phyloP scores from a whole-genome alignment of 106 monocot species.

The Iris macrosiphon region DNA sequence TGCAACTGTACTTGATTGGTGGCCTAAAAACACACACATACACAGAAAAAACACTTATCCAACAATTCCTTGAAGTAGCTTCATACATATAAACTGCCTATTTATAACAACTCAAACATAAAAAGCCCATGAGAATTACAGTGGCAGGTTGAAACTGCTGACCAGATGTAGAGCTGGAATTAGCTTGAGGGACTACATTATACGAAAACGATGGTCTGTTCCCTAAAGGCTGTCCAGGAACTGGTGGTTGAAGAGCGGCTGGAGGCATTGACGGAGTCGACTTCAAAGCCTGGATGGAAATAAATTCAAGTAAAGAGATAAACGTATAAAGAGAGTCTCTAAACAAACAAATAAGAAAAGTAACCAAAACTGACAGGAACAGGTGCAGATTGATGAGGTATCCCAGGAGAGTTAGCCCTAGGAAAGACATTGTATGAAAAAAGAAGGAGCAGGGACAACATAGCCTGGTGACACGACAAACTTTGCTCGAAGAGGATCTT shows the following conservation, averaged over 20 bases:
- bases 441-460: slow-evolving; percentile 36
- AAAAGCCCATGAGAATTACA: slow-evolving; percentile 62
- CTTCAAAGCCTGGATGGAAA: slow-evolving; percentile 39
- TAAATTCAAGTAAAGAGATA: background rate
- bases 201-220: slow-evolving; percentile 84
- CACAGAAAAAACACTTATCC: background rate
- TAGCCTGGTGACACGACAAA: slow-evolving; percentile 31
- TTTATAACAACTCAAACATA: background rate
- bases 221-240: slow-evolving; percentile 57
- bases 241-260: slow-evolving; percentile 86
- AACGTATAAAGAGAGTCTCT: background rate
- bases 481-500: slow-evolving; percentile 34
- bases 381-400: slow-evolving; percentile 32
- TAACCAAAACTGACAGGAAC: slow-evolving; percentile 29
- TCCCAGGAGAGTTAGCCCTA: slow-evolving; percentile 32
- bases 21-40: slow-evolving; percentile 29
- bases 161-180: slow-evolving; percentile 46
- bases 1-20: slow-evolving; percentile 24
- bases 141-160: slow-evolving; percentile 84
- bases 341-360: background rate
- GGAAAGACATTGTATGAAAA: slow-evolving; percentile 52
- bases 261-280: slow-evolving; percentile 46
- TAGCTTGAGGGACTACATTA: slow-evolving; percentile 52
- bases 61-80: background rate
- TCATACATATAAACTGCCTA: background rate